A percentile compares a stretch with the other conserved stretches of the same genome.
phyloP scores from a whole-genome alignment of 2,329 filamentous ascomycete species.

The Diplodia scrobiculata region DNA sequence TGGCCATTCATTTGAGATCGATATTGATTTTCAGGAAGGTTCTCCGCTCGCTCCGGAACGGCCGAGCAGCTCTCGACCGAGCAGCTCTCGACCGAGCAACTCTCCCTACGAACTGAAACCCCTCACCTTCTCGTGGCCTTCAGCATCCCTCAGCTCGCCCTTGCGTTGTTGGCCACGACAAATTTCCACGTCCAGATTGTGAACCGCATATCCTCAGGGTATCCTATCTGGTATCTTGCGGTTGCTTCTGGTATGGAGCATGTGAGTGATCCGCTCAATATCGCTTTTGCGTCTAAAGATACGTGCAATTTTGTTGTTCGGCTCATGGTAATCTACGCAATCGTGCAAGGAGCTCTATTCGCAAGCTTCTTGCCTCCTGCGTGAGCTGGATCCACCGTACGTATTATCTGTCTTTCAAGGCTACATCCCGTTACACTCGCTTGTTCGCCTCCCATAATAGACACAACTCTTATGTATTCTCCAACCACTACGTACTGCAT shows the following conservation, averaged over 20 bases:
- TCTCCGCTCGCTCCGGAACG: background rate
- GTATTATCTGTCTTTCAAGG: too few species aligned
- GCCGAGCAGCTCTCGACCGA: background rate
- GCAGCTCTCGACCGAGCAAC: background rate
- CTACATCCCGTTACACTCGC: too few species aligned
- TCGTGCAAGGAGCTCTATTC: slow-evolving; percentile 81
- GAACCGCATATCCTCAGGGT: slow-evolving; percentile 82
- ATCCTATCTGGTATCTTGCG: slow-evolving; percentile 87
- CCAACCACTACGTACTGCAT: too few species aligned
- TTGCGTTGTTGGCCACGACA: slow-evolving; percentile 71
- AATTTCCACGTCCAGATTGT: slow-evolving; percentile 94
- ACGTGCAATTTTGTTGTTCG: slow-evolving; percentile 29
- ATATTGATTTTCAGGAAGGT: slow-evolving; percentile 7
- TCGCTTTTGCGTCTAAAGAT: slow-evolving; percentile 10
- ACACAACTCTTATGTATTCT: too few species aligned
- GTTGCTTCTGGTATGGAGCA: slow-evolving; percentile 54
- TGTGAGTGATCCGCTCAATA: background rate
- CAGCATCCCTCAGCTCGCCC: slow-evolving; percentile 70
- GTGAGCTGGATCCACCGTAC: slow-evolving; percentile 44
- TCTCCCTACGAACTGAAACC: background rate
- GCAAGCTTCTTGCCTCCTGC: slow-evolving; percentile 91
- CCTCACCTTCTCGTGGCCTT: slow-evolving; percentile 44
- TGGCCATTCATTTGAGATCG: background rate
- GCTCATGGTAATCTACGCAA: slow-evolving; percentile 68
- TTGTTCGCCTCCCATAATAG: too few species aligned